A percentile compares a stretch with the other conserved stretches of the same genome.
Conservation (phyloP, 768 basidiomycete genomes). For the Auriscalpium vulgare region DNA sequence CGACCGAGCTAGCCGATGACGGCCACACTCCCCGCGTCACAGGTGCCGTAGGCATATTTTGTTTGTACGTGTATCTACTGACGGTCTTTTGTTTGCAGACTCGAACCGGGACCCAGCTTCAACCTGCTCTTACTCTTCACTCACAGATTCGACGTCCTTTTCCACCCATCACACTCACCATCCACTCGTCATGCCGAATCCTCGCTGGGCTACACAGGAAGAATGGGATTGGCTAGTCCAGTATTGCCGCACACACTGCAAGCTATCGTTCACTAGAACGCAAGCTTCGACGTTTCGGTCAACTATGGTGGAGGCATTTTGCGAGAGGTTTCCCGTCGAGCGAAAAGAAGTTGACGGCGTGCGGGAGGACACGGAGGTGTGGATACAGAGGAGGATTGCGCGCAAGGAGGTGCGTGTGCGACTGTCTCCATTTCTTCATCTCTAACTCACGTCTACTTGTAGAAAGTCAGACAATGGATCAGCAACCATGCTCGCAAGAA, state of each 20-base stretch:
- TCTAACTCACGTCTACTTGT: neutral
- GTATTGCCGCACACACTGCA: neutral
- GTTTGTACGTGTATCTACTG: no score
- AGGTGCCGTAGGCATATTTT: no score
- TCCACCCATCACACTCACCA: no score
- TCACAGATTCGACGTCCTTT: no score
- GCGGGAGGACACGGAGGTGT: neutral
- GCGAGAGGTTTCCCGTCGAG: neutral
- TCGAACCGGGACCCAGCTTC: no score
- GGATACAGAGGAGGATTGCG: neutral
- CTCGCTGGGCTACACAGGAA: neutral
- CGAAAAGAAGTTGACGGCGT: neutral
- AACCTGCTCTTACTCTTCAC: no score
- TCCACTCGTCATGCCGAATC: neutral
- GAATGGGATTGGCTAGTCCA: neutral
- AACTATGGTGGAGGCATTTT: neutral
- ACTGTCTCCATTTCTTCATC: neutral
- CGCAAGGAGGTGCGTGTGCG: neutral
- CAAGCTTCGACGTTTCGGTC: neutral
- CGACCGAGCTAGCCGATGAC: no score
- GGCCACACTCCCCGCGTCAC: no score
- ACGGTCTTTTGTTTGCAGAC: no score
- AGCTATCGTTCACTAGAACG: neutral
- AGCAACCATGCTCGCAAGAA: neutral
- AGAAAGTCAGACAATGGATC: neutral